These are phyloP conservation scores for Alternaria solani DNA, from an alignment of 2,329 filamentous ascomycete genomes.

Conservation along the genomic window DNA sequence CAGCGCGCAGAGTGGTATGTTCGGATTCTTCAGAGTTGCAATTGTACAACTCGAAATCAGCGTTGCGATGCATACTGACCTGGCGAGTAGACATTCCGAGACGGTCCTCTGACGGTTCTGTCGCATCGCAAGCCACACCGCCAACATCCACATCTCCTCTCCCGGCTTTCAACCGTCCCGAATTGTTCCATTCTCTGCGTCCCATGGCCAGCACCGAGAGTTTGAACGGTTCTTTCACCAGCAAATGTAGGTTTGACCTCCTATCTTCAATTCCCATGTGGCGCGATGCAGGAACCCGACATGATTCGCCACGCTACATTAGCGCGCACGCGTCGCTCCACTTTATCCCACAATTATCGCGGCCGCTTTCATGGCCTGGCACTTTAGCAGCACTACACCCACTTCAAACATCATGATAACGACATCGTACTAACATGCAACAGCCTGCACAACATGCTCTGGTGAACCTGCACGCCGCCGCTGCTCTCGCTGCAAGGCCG, in stretches of 20 bases:
- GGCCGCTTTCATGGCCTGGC: conserved; percentile 14
- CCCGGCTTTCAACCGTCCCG: conserved; percentile 33
- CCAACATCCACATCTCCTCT: conserved; percentile 24
- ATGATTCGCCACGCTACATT: conserved; percentile 25
- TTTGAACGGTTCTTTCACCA: conserved; percentile 30
- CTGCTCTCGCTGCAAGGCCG: conserved; percentile 59
- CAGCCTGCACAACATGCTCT: conserved; percentile 39
- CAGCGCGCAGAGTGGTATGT: conserved; percentile 41
- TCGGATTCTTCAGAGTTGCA: neutral
- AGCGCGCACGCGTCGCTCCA: conserved; percentile 24
- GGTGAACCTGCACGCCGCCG: conserved; percentile 34
- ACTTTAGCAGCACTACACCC: conserved; percentile 5
- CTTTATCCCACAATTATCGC: conserved; percentile 21
- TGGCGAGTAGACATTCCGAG: conserved; percentile 24
- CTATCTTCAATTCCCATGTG: conserved; percentile 24
- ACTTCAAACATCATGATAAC: neutral
- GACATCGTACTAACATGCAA: conserved; percentile 11
- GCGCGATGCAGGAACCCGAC: conserved; percentile 38
- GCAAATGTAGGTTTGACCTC: conserved; percentile 34
- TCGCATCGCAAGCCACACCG: conserved; percentile 26
- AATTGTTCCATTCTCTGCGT: conserved; percentile 34
- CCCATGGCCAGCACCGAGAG: conserved; percentile 38
- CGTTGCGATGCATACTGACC: conserved; percentile 15
- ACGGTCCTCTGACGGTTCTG: conserved; percentile 34
- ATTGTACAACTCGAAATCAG: neutral